These are phyloP conservation scores for Usnea hakonensis DNA, from an alignment of 495 filamentous ascomycete species.

Conservation along the genomic window DNA sequence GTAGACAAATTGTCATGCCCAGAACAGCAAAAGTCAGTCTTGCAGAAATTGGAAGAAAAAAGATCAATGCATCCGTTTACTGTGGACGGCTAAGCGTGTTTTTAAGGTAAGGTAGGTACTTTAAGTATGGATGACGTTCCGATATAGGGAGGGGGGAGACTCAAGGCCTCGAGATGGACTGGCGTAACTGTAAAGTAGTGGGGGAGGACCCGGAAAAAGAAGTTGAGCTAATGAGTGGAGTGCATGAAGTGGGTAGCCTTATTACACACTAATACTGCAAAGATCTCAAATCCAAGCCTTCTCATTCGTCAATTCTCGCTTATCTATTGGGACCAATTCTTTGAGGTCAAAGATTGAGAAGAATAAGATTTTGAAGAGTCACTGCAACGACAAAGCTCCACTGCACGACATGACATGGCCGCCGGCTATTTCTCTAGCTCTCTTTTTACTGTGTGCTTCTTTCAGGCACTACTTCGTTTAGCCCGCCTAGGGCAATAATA, in stretches of 20 bases:
- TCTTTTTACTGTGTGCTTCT: neutral
- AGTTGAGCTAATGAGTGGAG: neutral
- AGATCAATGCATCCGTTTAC: no score
- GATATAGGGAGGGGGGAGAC: no score
- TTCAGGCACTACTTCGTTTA: no score
- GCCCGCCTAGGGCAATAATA: no score
- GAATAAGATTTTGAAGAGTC: neutral
- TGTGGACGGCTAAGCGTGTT: no score
- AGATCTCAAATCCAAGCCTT: neutral
- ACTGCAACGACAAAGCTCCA: no score
- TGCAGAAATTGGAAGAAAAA: no score
- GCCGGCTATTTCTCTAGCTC: neutral
- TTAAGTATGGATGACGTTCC: no score
- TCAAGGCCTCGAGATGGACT: neutral
- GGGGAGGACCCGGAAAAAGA: neutral
- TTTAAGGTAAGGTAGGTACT: no score
- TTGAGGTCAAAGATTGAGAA: no score
- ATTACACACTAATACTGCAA: neutral
- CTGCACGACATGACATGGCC: slow-evolving; percentile 11
- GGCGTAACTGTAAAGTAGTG: neutral
- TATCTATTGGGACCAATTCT: slow-evolving; percentile 11
- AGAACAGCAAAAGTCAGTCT: no score
- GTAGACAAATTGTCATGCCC: neutral
- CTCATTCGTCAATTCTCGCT: slow-evolving; percentile 6
- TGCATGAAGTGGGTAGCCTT: slow-evolving; percentile 10